Conservation (phyloP, 441 rosid genomes). For the Aquilaria agallochum region DNA sequence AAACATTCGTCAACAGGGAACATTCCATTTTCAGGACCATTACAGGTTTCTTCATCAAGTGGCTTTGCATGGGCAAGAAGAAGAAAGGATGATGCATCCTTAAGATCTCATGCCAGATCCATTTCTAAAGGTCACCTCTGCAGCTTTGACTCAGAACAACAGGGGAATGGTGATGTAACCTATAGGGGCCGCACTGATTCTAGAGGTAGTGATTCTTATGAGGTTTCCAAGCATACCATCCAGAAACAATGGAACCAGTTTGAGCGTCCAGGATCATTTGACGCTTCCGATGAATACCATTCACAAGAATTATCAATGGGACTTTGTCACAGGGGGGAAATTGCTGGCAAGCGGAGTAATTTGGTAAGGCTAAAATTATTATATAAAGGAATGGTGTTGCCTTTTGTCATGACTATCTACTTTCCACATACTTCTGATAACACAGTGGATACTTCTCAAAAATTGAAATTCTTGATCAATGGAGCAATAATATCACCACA, state of each 20-base stretch:
- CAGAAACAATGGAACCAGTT: constrained; percentile 75
- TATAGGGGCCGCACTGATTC: constrained; percentile 37
- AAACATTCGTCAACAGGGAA: constrained; percentile 88
- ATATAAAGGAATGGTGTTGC: constrained; percentile 12
- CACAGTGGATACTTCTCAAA: too few species aligned
- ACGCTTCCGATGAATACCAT: constrained; percentile 75
- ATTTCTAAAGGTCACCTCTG: constrained; percentile 56
- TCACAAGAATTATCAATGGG: constrained; percentile 83
- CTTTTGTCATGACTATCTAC: too few species aligned
- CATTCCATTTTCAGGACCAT: constrained; percentile 79
- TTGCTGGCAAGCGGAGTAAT: constrained; percentile 58
- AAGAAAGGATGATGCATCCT: constrained; percentile 47
- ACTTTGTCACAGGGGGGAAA: constrained; percentile 67
- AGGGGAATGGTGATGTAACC: constrained; percentile 33
- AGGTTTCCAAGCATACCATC: constrained; percentile 52
- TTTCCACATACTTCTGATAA: too few species aligned
- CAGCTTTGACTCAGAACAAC: constrained; percentile 44
- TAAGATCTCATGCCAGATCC: constrained; percentile 60
- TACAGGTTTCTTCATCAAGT: constrained; percentile 78
- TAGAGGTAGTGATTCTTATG: constrained; percentile 58
- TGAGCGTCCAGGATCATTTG: constrained; percentile 86
- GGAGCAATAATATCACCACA: neutral
- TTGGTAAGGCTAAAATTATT: constrained; percentile 53
- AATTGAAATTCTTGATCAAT: neutral
- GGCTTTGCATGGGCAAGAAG: constrained; percentile 96